These are phyloP conservation scores for Paraconiothyrium sp. DNA, from an alignment of 2,329 filamentous ascomycete genomes.

Conservation along the genomic window DNA sequence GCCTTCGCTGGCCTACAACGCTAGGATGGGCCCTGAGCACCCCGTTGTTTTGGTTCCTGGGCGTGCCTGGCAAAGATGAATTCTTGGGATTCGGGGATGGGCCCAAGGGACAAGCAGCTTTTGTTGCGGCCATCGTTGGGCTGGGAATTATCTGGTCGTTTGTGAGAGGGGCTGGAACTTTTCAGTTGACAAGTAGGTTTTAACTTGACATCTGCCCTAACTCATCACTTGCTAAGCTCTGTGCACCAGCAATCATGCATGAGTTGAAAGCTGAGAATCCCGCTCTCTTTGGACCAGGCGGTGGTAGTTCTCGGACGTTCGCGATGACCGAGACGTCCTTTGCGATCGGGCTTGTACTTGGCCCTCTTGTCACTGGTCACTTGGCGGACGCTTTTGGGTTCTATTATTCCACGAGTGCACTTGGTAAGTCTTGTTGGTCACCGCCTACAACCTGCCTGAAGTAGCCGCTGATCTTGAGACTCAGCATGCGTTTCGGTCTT, in stretches of 20 bases:
- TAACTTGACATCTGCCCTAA: neutral
- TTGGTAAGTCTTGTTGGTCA: neutral
- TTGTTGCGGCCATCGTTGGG: neutral
- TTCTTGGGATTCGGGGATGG: constrained; percentile 3
- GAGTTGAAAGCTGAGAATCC: constrained; percentile 7
- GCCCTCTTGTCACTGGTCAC: neutral
- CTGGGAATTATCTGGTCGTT: neutral
- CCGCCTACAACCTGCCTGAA: neutral
- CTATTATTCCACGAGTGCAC: constrained; percentile 2
- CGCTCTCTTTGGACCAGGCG: neutral
- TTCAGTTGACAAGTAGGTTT: constrained; percentile 1
- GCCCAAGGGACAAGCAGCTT: neutral
- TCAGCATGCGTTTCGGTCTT: neutral
- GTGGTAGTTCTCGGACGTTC: constrained; percentile 7
- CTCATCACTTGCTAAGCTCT: neutral
- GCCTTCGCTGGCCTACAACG: constrained; percentile 5
- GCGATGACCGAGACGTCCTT: constrained; percentile 6
- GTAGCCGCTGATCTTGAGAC: neutral
- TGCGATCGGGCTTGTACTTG: constrained; percentile 4
- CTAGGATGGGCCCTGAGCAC: constrained; percentile 2
- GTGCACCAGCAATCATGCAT: neutral
- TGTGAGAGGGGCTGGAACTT: constrained; percentile 5
- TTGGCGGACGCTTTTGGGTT: constrained; percentile 5
- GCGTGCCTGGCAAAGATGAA: constrained; percentile 1
- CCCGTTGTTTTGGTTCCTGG: constrained; percentile 4